Base-by-base conservation (phyloP, 2,329 filamentous ascomycete species). In the Sarocladium strictum region DNA sequence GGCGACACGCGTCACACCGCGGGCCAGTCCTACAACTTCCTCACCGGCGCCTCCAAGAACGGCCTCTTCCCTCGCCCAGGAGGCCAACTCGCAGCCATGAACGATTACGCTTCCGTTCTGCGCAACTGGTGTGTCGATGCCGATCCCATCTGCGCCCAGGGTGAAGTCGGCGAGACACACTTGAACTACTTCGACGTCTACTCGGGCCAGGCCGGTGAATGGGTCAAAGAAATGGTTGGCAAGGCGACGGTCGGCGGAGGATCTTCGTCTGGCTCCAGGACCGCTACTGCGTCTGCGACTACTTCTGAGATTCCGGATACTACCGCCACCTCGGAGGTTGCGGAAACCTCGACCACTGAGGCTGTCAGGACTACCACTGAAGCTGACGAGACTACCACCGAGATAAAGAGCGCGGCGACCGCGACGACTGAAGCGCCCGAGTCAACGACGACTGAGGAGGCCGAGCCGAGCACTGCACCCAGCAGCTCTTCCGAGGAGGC, bases 101-200 rank as follows among this genome's bases (percentile, higher is more conserved):
- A 58, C 54, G 61, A 60, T 14, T 69, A 63, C 35, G 55, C 60
- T 21, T 47, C 43, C 35, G 51, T 62, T 15, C 53, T 65, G 19
- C 65, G 66, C 53, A 64, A 64, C 24, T 72, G 67, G 62, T 72
- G 71, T 58, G 57, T 61, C 32, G 54, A 57, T 1, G 64, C 63
- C 15, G 71, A 73, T 55, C 68, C 70, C 5, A 64, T 70, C 54
- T 74, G 71, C 57, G 70, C 70, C 17, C 62, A 61, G 15, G 68
- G 67, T 2, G 14, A 35, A 15, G 40, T 50, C 14, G 21, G 37
- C 26, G 55, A 53, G 3, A 54, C 56, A 33, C 58, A 61, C 49
- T 32, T 57, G 21, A 55, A 58, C 49, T 62, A 58, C 56, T 59
- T 59, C 41, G 55, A 61, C 23, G 17, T 57, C 10, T 57, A 55